Base-by-base conservation (phyloP, 179 eudicot species). In the Actinidia chinensis region DNA sequence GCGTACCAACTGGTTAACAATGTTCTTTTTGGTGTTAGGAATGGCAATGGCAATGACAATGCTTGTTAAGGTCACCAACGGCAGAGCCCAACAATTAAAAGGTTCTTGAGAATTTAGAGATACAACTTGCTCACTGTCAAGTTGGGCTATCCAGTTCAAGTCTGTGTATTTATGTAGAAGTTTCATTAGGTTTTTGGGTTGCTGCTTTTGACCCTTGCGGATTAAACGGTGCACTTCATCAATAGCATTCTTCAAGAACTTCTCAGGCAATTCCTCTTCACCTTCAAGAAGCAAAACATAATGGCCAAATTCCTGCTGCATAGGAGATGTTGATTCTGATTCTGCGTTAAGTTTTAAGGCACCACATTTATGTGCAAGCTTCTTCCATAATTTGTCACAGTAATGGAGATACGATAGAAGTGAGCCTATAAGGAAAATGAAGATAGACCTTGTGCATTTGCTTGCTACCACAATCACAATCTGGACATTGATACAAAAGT, bases 221-320 rank as follows among this genome's bases (percentile, higher is more conserved):
- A 83, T 83, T 60, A 71, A 8, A 18, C 23, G 58, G 11, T 81
- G 68, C 14, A 47, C 51, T 15, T 44, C 70, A 18, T 52, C 52
- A 17, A 68, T 51, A 22, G 72, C 71, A 33, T 63, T 47, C 25
- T 43, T 52, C 61, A 81, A 20, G 18, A 58, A 72, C 8, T 40
- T 44, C 11, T 59, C 11, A n/a, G 74, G 73, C 17, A 81, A 28
- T 52, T 76, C 75, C 11, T 22, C 74, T 23, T 84, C 89, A 11
- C 82, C 89, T 82, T 86, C 83, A 55, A 83, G 89, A 17, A 8
- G 68, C 78, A 85, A 17, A 66, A 76, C 84, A 52, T 64, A 82
- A 58, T n/a, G 60, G 33, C 75, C 54, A 42, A 80, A 44, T n/a
- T 83, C 81, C 4, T 52, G 13, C 40, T 82, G 36, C 20, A 60